Evolutionary conservation across 257 asterid species (phyloP), one percentile per base, ranked within the genome.

Genomic region (Echites panduratus): DNA sequence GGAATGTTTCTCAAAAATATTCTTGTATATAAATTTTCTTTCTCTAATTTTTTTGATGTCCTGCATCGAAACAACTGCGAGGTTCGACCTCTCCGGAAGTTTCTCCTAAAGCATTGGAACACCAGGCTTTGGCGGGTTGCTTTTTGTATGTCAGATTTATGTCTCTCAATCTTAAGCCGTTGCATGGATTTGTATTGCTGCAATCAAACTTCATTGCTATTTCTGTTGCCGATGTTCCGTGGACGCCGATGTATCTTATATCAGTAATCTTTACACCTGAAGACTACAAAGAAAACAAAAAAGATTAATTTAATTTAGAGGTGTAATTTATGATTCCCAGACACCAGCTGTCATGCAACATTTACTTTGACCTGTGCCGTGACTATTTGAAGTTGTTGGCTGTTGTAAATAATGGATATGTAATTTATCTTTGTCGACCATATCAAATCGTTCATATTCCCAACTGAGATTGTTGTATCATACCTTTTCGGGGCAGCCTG

Each of bases 201-300:
- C 71, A 67, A 24, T 67, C 56, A 24, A 67, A 67, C 20, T 67
- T 67, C 40, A 67, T 48, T 22, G 71, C 71, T n/a, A 67, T 11
- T 45, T 67, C 57, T 7, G 50, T 66, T 7, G 70, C 70, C 6
- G 54, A 66, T 66, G 70, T 16, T 20, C 70, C 70, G 4, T n/a
- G 53, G 49, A 66, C 43, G 26, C 22, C 47, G 0, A 6, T 11
- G 29, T 65, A 65, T 16, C 17, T 22, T 43, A 67, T 12, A 8
- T 67, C 3, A 4, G 3, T 67, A 3, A 67, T 67, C 0, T 67
- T 24, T 11, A 44, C 56, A 14, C 71, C 71, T 4, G 71, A 67
- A 8, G 50, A 7, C 71, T 67, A 19, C 12, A 5, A n/a, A 4
- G 24, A 6, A 44, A 41, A 40, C 19, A 1, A 19, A 2, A 32